Percentiles rank a stretch among this genome's conserved stretches.
These are phyloP conservation scores for Penicillium longicatenatum DNA, from an alignment of 495 filamentous ascomycete species.

Conservation along the genomic window DNA sequence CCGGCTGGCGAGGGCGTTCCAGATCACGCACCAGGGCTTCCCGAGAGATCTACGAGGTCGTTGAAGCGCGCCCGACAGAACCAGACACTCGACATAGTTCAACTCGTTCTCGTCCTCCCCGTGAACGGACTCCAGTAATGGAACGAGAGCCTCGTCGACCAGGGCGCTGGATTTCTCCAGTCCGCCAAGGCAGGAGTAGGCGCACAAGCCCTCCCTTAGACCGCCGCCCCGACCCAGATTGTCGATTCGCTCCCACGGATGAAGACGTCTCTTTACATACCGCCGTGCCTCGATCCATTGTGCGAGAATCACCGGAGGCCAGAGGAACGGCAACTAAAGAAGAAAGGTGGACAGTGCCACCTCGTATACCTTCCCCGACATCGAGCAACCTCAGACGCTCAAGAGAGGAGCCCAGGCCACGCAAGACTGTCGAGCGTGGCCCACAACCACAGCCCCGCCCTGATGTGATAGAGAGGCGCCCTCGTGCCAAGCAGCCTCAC, in stretches of 20 bases:
- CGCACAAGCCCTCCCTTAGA: too few relatives aligned
- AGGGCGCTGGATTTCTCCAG: slow-evolving; percentile 7
- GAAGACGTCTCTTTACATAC: neutral
- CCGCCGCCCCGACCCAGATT: neutral
- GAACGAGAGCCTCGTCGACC: slow-evolving; percentile 23
- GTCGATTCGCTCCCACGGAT: neutral
- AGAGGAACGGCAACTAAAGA: neutral
- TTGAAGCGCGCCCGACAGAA: neutral
- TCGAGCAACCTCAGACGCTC: neutral
- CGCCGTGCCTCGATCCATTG: neutral
- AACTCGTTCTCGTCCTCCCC: slow-evolving; percentile 4
- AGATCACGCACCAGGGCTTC: neutral
- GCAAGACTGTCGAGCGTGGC: neutral
- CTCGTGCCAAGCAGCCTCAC: neutral
- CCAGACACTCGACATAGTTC: neutral
- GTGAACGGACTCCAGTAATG: slow-evolving; percentile 23
- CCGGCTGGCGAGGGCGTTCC: neutral
- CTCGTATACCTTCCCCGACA: neutral
- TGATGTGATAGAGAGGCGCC: neutral
- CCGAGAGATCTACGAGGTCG: neutral
- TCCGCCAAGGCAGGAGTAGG: neutral
- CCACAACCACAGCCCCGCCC: neutral
- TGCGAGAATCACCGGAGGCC: neutral
- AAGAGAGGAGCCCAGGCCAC: neutral
- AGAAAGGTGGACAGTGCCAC: neutral